Evolutionary conservation across 768 basidiomycete species (phyloP), one percentile per base, ranked within the genome.

Genomic region (Vararia minispora): DNA sequence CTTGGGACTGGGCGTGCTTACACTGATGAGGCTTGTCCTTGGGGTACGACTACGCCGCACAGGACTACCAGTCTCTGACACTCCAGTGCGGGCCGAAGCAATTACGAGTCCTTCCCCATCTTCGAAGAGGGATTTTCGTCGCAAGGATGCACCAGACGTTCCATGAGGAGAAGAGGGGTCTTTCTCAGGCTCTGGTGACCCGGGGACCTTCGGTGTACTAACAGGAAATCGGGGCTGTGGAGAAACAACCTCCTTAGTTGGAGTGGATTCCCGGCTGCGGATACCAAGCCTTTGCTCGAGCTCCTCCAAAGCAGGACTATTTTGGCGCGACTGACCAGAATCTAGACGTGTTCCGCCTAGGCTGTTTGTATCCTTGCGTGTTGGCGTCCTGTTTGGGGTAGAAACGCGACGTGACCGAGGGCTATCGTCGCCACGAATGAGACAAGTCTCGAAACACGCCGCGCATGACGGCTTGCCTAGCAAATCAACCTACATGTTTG

Each of bases 371-470:
- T 61, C 58, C 20, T 52, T 56, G n/a, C n/a, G n/a, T n/a, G n/a
- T n/a, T n/a, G n/a, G n/a, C n/a, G n/a, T 38, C 28, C 45, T 53
- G 6, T 47, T 42, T 7, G 43, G 60, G 51, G 43, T 55, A 54
- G 33, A 44, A 30, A 54, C 41, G 11, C 37, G 48, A 53, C 42
- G 39, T 47, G 45, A 62, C 66, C 56, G 65, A 64, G 45, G 66
- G 64, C 43, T 58, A 21, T 53, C 48, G 33, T 56, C 55, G 9
- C 60, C 54, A 42, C 74, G 64, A 42, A 69, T 74, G 33, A 87
- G 64, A 52, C 82, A 86, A 27, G 54, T 75, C 43, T 86, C 87
- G 48, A 90, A 89, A 50, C 87, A 90, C 28, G 79, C 79, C 6
- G 68, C 62, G 48, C 87, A 90, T 28, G 77, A 82, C 8, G 87